Percentiles rank a stretch among this genome's conserved stretches.
Evolutionary conservation across 2,329 filamentous ascomycete genomes (phyloP).

Genomic region (Sclerotinia sclerotiorum): DNA sequence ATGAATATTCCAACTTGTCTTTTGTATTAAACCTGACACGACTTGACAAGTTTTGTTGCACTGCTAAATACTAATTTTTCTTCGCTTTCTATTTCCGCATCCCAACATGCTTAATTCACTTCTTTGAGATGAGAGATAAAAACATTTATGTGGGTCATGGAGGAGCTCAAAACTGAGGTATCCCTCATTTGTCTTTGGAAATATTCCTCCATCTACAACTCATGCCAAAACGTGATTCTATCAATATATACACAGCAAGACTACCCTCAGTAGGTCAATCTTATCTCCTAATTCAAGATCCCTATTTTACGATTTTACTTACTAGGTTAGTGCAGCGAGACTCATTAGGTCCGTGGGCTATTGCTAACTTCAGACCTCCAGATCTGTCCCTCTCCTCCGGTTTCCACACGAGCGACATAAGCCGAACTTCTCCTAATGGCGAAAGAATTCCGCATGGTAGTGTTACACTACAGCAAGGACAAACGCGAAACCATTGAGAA

Average conservation of each 20-base stretch:
- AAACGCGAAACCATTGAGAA: background rate
- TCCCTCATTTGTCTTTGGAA: too few species aligned
- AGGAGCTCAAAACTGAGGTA: too few species aligned
- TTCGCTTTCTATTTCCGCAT: background rate
- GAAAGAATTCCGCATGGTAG: background rate
- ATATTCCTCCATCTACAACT: background rate
- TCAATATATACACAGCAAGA: background rate
- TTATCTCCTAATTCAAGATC: background rate
- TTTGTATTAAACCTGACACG: background rate
- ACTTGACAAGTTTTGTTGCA: background rate
- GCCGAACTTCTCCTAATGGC: background rate
- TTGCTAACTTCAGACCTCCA: background rate
- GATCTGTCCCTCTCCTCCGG: background rate
- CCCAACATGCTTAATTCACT: too few species aligned
- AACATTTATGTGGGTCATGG: too few species aligned
- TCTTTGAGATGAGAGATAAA: too few species aligned
- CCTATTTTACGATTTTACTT: fast-evolving
- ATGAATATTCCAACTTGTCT: background rate
- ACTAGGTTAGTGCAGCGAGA: background rate
- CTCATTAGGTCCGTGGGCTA: fast-evolving
- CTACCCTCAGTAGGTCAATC: fast-evolving
- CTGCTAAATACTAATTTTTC: too few species aligned
- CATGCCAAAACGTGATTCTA: background rate
- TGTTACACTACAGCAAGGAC: background rate
- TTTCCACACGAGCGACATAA: background rate